A percentile compares a stretch with the other conserved stretches of the same genome.
Conservation (phyloP, 176 grass and related monocot genomes). For the Phragmites australis region DNA sequence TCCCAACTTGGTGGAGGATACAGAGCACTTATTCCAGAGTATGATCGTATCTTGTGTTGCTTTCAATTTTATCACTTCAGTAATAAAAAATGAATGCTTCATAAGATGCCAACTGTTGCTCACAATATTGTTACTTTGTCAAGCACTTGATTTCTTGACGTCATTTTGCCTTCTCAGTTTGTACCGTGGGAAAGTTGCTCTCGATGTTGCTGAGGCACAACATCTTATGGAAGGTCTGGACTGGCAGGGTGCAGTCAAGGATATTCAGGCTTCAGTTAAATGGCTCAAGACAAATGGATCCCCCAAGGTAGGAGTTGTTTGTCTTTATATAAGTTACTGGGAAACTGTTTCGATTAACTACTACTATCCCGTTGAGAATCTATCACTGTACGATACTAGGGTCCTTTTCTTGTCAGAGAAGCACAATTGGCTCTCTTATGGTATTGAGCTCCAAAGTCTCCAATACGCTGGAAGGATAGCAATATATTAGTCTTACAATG, state of each 20-base stretch:
- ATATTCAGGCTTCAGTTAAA: slow-evolving; percentile 88
- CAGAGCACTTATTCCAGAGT: slow-evolving; percentile 95
- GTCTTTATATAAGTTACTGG: not conserved
- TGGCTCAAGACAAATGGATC: slow-evolving; percentile 95
- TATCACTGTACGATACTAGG: not conserved
- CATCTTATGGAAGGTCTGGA: slow-evolving; percentile 88
- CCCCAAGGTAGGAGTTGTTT: slow-evolving; percentile 64
- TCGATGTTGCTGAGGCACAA: slow-evolving; percentile 84
- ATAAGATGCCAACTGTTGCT: not conserved
- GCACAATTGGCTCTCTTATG: not conserved
- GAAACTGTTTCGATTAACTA: not conserved
- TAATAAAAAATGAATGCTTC: not conserved
- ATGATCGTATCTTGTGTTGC: slow-evolving; percentile 25
- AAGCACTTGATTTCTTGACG: not conserved
- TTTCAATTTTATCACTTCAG: slow-evolving; percentile 22
- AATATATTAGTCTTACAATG: not conserved
- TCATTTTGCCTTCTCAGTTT: slow-evolving; percentile 49
- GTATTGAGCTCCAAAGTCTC: slow-evolving; percentile 8
- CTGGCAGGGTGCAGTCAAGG: slow-evolving; percentile 84
- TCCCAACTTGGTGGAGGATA: slow-evolving; percentile 86
- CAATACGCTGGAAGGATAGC: not conserved
- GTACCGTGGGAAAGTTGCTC: slow-evolving; percentile 90
- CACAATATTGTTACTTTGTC: not conserved
- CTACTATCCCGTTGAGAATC: not conserved
- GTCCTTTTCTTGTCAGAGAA: not conserved